phyloP scores from a whole-genome alignment of 2,329 filamentous ascomycete species.

The Arthrobotrys conoides region DNA sequence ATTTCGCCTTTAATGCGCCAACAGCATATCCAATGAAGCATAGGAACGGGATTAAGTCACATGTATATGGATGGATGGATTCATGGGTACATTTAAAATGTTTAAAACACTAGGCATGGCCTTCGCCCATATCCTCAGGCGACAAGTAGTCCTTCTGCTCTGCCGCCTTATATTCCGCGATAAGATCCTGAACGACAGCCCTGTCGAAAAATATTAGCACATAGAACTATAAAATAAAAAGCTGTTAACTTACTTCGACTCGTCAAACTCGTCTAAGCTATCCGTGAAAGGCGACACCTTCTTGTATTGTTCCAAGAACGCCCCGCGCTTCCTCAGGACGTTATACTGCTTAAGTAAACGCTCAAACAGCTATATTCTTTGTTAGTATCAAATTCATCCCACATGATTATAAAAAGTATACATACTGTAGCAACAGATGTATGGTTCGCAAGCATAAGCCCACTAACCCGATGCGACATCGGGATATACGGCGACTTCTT shows the following conservation, averaged over 20 bases:
- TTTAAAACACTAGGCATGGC: constrained; percentile 40
- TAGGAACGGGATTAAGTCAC: not conserved
- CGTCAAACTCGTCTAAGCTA: constrained; percentile 93
- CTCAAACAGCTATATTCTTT: constrained; percentile 80
- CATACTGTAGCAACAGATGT: constrained; percentile 91
- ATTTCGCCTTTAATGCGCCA: constrained; percentile 54
- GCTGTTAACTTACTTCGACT: constrained; percentile 74
- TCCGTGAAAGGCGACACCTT: constrained; percentile 94
- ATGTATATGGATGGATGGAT: not conserved
- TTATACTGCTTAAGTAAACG: constrained; percentile 94
- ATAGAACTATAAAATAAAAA: not conserved
- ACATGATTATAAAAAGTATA: constrained; percentile 40
- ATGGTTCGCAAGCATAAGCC: constrained; percentile 97
- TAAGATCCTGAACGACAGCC: constrained; percentile 85
- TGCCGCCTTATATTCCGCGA: constrained; percentile 95
- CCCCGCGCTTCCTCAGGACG: constrained; percentile 93
- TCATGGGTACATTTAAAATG: not conserved
- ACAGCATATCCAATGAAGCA: constrained; percentile 25
- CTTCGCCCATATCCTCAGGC: constrained; percentile 68
- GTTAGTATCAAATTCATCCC: not conserved
- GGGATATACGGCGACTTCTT: constrained; percentile 97
- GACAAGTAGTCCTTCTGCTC: constrained; percentile 92
- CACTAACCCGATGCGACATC: constrained; percentile 93
- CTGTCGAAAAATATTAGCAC: constrained; percentile 33
- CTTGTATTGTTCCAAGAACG: constrained; percentile 96